These are phyloP conservation scores for Clavispora vitiphila DNA, from an alignment of 805 yeast species.

Conservation along the genomic window DNA sequence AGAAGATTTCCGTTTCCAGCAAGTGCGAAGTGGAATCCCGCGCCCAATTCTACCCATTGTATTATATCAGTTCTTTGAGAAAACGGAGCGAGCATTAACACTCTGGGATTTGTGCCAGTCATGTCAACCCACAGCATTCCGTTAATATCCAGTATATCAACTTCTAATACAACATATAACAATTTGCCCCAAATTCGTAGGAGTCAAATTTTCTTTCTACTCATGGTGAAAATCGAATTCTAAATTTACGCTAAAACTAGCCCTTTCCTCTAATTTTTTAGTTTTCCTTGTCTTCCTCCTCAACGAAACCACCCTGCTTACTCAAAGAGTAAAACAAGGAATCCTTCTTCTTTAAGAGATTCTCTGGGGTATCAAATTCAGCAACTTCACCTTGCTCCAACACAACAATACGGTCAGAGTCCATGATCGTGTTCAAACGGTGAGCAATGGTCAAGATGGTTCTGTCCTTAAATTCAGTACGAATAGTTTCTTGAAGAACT, in stretches of 20 bases:
- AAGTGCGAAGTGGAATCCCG: slow-evolving; percentile 30
- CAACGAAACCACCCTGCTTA: slow-evolving; percentile 68
- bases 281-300: slow-evolving; percentile 8
- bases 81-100: slow-evolving; percentile 58
- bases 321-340: slow-evolving; percentile 79
- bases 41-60: slow-evolving; percentile 44
- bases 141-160: not conserved
- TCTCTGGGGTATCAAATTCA: slow-evolving; percentile 70
- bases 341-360: slow-evolving; percentile 57
- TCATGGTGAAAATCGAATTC: not conserved
- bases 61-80: slow-evolving; percentile 45
- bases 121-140: not conserved
- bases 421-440: slow-evolving; percentile 76
- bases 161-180: not conserved
- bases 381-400: slow-evolving; percentile 70
- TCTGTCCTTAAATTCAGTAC: slow-evolving; percentile 68
- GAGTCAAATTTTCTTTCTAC: not conserved
- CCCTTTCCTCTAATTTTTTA: too few species aligned
- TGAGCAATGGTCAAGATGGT: slow-evolving; percentile 84
- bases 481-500: slow-evolving; percentile 71
- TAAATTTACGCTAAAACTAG: not conserved
- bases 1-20: slow-evolving; percentile 21
- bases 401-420: slow-evolving; percentile 72
- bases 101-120: not conserved
- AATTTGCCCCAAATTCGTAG: too few species aligned